A percentile compares a stretch with the other conserved stretches of the same genome.
These are phyloP conservation scores for Tricholomella constricta DNA, from an alignment of 768 basidiomycete genomes.

Conservation along the genomic window DNA sequence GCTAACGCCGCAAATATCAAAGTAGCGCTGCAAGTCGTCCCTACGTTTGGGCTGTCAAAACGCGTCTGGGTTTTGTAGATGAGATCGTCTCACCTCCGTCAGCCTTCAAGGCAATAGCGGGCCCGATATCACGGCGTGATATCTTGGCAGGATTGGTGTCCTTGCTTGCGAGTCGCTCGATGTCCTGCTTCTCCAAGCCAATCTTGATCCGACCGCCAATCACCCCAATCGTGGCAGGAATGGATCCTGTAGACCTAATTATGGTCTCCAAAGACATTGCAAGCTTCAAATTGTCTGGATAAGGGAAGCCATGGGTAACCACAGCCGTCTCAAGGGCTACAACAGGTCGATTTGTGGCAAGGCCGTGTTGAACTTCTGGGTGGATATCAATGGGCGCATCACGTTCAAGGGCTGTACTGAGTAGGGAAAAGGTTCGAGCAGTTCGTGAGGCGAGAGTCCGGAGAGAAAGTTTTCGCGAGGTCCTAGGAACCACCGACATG, in stretches of 20 bases:
- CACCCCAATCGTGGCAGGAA: slow-evolving; percentile 91
- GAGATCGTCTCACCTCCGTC: slow-evolving; percentile 68
- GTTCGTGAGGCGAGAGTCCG: background rate
- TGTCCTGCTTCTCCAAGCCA: slow-evolving; percentile 66
- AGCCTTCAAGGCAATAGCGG: slow-evolving; percentile 63
- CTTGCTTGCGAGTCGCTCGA: slow-evolving; percentile 67
- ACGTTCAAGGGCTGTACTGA: slow-evolving; percentile 11
- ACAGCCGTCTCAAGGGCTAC: slow-evolving; percentile 93
- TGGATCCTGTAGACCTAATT: slow-evolving; percentile 71
- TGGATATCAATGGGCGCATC: slow-evolving; percentile 63
- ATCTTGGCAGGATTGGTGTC: slow-evolving; percentile 56
- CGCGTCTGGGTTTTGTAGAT: slow-evolving; percentile 8
- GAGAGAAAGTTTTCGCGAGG: background rate
- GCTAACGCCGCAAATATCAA: slow-evolving; percentile 74
- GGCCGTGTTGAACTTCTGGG: slow-evolving; percentile 83
- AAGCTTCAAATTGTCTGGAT: slow-evolving; percentile 73
- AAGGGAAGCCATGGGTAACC: slow-evolving; percentile 90
- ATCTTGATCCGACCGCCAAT: slow-evolving; percentile 85
- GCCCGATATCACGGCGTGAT: slow-evolving; percentile 78
- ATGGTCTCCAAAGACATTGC: slow-evolving; percentile 72
- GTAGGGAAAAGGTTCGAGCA: slow-evolving; percentile 1
- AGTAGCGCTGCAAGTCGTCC: slow-evolving; percentile 74
- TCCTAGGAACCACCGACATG: background rate
- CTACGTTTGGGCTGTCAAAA: slow-evolving; percentile 30
- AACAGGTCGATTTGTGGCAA: slow-evolving; percentile 62